A percentile compares a stretch with the other conserved stretches of the same genome.
These are phyloP conservation scores for Rhynchospora pubera DNA, from an alignment of 176 grass and related monocot species.

Conservation along the genomic window DNA sequence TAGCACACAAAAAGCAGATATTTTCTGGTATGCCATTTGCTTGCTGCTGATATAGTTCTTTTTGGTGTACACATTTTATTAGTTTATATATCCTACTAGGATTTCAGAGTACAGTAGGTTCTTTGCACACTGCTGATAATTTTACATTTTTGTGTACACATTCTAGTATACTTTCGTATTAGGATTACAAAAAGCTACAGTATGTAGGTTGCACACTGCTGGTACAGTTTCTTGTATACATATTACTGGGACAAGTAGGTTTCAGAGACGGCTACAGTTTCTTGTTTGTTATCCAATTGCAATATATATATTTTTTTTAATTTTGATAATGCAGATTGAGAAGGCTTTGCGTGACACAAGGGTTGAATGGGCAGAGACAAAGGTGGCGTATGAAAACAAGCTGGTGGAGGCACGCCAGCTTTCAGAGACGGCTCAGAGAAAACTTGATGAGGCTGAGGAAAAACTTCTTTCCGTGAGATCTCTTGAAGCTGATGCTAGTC, in stretches of 20 bases:
- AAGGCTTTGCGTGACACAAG: slow-evolving; percentile 72
- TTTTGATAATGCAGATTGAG: slow-evolving; percentile 65
- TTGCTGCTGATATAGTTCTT: not conserved
- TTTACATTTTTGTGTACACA: not conserved
- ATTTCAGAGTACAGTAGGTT: not conserved
- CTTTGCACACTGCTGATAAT: not conserved
- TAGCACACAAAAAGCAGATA: not conserved
- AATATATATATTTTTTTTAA: slow-evolving; percentile 13
- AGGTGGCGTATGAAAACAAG: slow-evolving; percentile 70
- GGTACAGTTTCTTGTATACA: not conserved
- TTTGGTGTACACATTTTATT: not conserved
- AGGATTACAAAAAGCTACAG: not conserved
- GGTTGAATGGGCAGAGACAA: slow-evolving; percentile 71
- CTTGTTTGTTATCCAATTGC: not conserved
- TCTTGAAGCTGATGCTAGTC: slow-evolving; percentile 49
- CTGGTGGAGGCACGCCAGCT: slow-evolving; percentile 41
- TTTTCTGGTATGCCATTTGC: not conserved
- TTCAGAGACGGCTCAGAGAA: slow-evolving; percentile 58
- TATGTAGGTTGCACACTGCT: not conserved
- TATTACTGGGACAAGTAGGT: not conserved
- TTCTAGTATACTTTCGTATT: not conserved
- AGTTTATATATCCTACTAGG: not conserved
- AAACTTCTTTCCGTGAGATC: slow-evolving; percentile 59
- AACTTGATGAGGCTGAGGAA: slow-evolving; percentile 64
- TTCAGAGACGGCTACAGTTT: no score